Conservation (phyloP, 306 rosid genomes). For the Oemleria cerasiformis region DNA sequence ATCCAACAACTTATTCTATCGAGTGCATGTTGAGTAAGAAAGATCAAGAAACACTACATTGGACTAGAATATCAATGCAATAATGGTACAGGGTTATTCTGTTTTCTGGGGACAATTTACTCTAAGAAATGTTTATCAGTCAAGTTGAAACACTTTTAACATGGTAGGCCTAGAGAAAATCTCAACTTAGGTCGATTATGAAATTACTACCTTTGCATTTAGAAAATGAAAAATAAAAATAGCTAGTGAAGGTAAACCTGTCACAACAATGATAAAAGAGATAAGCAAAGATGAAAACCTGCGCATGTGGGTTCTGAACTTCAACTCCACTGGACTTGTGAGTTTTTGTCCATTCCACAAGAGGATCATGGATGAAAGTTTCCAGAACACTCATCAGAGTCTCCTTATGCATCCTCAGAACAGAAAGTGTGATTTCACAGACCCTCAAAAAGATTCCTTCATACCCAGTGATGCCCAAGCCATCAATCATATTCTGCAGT, state of each 20-base stretch:
- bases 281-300: conserved; percentile 48
- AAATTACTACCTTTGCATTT: neutral
- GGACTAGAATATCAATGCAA: neutral
- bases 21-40: neutral
- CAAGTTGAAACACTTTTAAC: neutral
- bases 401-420: conserved; percentile 89
- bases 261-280: conserved; percentile 19
- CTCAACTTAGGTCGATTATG: neutral
- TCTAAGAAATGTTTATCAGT: neutral
- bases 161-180: neutral
- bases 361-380: conserved; percentile 96
- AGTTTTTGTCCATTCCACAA: conserved; percentile 96
- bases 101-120: neutral
- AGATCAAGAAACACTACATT: neutral
- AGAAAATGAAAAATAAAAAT: neutral
- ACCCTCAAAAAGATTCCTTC: conserved; percentile 91
- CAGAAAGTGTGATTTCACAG: conserved; percentile 88
- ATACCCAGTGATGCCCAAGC: conserved; percentile 95
- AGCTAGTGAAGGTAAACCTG: neutral
- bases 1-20: neutral
- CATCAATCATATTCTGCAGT: conserved; percentile 92
- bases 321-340: conserved; percentile 92
- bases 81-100: neutral
- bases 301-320: conserved; percentile 96
- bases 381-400: conserved; percentile 95